Percentiles rank a stretch among this genome's conserved stretches.
These are phyloP conservation scores for Pythium volutum DNA, from an alignment of 352 stramenopile species.

Conservation along the genomic window DNA sequence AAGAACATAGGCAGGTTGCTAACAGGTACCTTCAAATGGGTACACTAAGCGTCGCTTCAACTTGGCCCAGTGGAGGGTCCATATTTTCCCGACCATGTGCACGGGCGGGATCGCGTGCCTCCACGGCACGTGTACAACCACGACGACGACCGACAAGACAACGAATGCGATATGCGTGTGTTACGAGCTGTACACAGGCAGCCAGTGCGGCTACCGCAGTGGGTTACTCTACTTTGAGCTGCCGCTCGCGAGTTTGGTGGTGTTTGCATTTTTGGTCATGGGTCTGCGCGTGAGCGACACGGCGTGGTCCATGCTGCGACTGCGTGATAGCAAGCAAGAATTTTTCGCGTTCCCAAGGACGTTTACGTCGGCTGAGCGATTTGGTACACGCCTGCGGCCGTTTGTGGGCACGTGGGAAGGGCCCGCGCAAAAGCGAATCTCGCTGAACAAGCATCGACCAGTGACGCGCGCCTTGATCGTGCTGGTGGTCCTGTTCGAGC, in stretches of 20 bases:
- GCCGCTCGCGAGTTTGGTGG: slow-evolving; percentile 34
- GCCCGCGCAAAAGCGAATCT: slow-evolving; percentile 29
- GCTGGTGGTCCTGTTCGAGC: slow-evolving; percentile 34
- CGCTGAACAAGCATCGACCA: slow-evolving; percentile 20
- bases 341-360: slow-evolving; percentile 48
- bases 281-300: slow-evolving; percentile 30
- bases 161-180: slow-evolving; percentile 37
- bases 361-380: slow-evolving; percentile 17
- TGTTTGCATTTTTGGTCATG: slow-evolving; percentile 39
- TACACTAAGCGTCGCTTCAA: slow-evolving; percentile 11
- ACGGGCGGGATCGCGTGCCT: slow-evolving; percentile 33
- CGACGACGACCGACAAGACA: slow-evolving; percentile 14
- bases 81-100: not conserved
- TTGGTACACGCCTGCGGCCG: not conserved
- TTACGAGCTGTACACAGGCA: slow-evolving; percentile 41
- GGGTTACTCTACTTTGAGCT: slow-evolving; percentile 52
- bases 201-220: slow-evolving; percentile 41
- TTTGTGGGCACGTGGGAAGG: slow-evolving; percentile 41
- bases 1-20: slow-evolving; percentile 2
- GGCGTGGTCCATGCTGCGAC: slow-evolving; percentile 32
- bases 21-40: slow-evolving; percentile 9
- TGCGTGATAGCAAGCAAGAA: slow-evolving; percentile 30
- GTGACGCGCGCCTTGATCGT: slow-evolving; percentile 35
- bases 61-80: not conserved
- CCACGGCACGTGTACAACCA: slow-evolving; percentile 42